Evolutionary conservation across 2,329 filamentous ascomycete genomes (phyloP).

Genomic region (Colletotrichum costaricense): DNA sequence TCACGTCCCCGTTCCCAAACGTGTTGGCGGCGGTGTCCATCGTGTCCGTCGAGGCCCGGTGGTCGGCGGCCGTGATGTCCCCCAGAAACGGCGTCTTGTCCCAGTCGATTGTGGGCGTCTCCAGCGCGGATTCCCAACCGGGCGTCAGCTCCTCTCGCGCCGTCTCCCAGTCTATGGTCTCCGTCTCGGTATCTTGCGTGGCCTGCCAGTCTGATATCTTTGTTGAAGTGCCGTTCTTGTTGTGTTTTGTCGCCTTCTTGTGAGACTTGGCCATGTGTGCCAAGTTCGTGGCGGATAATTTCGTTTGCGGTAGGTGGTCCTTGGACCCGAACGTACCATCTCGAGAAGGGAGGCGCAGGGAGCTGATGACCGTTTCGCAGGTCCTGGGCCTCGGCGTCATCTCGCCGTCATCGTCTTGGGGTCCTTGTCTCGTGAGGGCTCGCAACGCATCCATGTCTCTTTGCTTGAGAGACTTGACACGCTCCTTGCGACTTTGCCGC

Average conservation of each 20-base stretch:
- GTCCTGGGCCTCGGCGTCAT: slow-evolving; percentile 24
- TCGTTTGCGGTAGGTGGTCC: not conserved
- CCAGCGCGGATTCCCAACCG: slow-evolving; percentile 22
- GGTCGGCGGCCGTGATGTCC: not conserved
- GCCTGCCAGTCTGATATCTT: slow-evolving; percentile 33
- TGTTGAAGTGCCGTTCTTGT: not conserved
- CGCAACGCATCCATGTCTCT: slow-evolving; percentile 51
- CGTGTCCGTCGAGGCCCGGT: not conserved
- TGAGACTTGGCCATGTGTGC: slow-evolving; percentile 26
- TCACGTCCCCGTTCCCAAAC: slow-evolving; percentile 5
- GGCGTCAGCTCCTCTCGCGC: slow-evolving; percentile 24
- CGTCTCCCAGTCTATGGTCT: slow-evolving; percentile 26
- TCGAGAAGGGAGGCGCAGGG: slow-evolving; percentile 32
- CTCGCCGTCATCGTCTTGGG: slow-evolving; percentile 23
- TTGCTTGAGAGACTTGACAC: slow-evolving; percentile 52
- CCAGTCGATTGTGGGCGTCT: slow-evolving; percentile 23
- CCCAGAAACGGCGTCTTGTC: not conserved
- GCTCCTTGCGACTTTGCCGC: slow-evolving; percentile 48
- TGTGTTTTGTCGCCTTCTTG: not conserved
- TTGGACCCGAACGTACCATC: slow-evolving; percentile 27
- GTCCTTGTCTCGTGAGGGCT: slow-evolving; percentile 40
- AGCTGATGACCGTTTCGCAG: slow-evolving; percentile 31
- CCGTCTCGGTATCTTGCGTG: slow-evolving; percentile 12
- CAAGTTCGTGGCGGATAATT: slow-evolving; percentile 28
- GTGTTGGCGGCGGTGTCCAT: not conserved